Conservation (phyloP, 257 asterid species). For the Linaria vulgaris region DNA sequence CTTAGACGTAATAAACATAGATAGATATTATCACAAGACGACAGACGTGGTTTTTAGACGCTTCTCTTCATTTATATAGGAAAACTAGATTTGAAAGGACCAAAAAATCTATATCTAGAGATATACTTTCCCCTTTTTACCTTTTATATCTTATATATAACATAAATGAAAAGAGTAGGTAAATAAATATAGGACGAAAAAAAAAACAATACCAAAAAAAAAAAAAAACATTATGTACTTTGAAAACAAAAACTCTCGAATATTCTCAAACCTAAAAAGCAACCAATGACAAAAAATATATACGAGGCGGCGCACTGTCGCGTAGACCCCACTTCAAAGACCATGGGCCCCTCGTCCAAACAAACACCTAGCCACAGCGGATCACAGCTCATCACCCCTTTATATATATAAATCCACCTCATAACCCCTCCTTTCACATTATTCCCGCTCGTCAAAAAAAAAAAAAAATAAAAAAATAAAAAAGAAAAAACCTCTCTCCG, state of each 20-base stretch:
- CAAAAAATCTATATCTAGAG: too few relatives aligned
- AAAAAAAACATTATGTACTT: not conserved
- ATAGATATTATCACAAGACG: too few relatives aligned
- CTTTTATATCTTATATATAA: too few relatives aligned
- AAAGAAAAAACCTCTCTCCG: not conserved
- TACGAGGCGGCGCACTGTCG: slow-evolving; percentile 23
- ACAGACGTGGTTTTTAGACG: too few relatives aligned
- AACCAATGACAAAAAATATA: slow-evolving; percentile 8
- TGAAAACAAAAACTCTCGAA: slow-evolving; percentile 16
- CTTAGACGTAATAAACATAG: too few relatives aligned
- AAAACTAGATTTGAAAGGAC: too few relatives aligned
- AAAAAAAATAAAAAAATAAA: not conserved
- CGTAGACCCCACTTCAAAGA: slow-evolving; percentile 20
- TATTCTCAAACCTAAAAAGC: slow-evolving; percentile 22
- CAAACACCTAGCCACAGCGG: slow-evolving; percentile 2
- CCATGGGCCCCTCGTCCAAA: slow-evolving; percentile 30
- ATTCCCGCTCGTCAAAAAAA: slow-evolving; percentile 32
- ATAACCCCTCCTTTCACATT: slow-evolving; percentile 19
- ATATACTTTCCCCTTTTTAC: too few relatives aligned
- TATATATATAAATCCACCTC: slow-evolving; percentile 21
- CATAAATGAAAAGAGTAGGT: too few relatives aligned
- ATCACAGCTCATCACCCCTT: slow-evolving; percentile 8
- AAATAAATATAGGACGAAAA: not conserved
- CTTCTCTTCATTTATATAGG: too few relatives aligned
- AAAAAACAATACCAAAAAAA: not conserved